These are phyloP conservation scores for Alternaria sp. DNA, from an alignment of 2,329 filamentous ascomycete species.

Conservation along the genomic window DNA sequence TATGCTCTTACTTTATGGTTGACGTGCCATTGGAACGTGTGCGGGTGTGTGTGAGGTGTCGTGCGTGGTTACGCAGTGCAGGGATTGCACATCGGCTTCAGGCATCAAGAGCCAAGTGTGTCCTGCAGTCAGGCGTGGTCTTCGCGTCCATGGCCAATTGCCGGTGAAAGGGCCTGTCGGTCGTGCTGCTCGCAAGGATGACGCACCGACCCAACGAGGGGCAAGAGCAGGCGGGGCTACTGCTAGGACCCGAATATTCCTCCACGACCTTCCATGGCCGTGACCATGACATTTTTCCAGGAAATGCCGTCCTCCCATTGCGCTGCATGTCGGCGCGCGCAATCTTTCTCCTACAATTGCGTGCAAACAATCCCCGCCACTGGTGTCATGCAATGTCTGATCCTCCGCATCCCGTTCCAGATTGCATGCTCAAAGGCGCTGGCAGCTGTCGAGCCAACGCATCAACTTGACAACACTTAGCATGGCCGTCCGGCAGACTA, in stretches of 20 bases:
- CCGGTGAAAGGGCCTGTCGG: constrained; percentile 11
- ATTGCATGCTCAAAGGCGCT: constrained; percentile 48
- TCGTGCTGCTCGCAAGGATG: constrained; percentile 30
- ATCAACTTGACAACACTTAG: constrained; percentile 53
- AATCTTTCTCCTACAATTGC: constrained; percentile 15
- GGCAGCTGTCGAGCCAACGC: constrained; percentile 51
- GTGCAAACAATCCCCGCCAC: constrained; percentile 27
- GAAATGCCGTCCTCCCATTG: constrained; percentile 21
- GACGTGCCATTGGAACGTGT: constrained; percentile 28
- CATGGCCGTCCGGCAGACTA: constrained; percentile 47
- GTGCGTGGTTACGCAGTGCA: constrained; percentile 33
- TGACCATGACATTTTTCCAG: constrained; percentile 20
- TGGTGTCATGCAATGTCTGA: constrained; percentile 38
- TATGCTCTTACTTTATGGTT: constrained; percentile 8
- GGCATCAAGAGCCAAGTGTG: constrained; percentile 30
- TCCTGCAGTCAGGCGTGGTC: constrained; percentile 29
- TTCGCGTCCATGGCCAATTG: constrained; percentile 38
- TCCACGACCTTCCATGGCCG: constrained; percentile 27
- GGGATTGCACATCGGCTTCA: constrained; percentile 21
- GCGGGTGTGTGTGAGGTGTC: constrained; percentile 23
- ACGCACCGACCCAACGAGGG: constrained; percentile 37
- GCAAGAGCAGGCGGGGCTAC: constrained; percentile 28
- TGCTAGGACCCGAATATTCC: constrained; percentile 35
- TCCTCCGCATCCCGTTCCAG: constrained; percentile 46
- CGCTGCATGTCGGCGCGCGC: constrained; percentile 19